These are phyloP conservation scores for Quillaja saponaria DNA, from an alignment of 306 rosid genomes.

Conservation along the genomic window DNA sequence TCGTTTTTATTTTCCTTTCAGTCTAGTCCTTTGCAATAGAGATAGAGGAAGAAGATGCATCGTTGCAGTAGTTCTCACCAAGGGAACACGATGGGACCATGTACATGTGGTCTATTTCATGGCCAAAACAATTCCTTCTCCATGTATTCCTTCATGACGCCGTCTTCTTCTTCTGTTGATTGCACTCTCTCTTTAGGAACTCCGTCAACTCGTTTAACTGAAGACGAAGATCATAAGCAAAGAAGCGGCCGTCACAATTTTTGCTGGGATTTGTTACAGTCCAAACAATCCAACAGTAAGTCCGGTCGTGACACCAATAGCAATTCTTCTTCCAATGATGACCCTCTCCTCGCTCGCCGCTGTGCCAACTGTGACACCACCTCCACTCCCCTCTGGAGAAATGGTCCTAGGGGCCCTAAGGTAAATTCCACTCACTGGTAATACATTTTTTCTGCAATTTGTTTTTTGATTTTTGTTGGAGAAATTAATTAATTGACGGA, in stretches of 20 bases:
- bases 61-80: constrained; percentile 53
- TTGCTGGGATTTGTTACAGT: constrained; percentile 80
- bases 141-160: constrained; percentile 52
- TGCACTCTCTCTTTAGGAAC: constrained; percentile 94
- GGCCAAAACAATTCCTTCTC: constrained; percentile 61
- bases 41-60: constrained; percentile 50
- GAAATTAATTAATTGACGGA: neutral
- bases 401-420: constrained; percentile 98
- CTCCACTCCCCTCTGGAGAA: constrained; percentile 97
- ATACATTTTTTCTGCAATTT: neutral
- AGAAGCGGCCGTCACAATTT: constrained; percentile 44
- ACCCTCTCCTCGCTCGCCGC: constrained; percentile 87
- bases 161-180: constrained; percentile 69
- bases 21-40: neutral
- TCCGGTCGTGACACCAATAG: constrained; percentile 16
- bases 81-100: constrained; percentile 61
- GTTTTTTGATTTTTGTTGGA: neutral
- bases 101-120: constrained; percentile 65
- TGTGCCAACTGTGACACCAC: constrained; percentile 99
- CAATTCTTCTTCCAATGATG: constrained; percentile 21
- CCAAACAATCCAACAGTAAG: constrained; percentile 48
- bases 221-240: constrained; percentile 25
- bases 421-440: constrained; percentile 27
- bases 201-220: constrained; percentile 73
- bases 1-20: constrained; percentile 2